Base-by-base conservation (phyloP, 148 eudicot genomes). In the Heliamphora exappendiculata region DNA sequence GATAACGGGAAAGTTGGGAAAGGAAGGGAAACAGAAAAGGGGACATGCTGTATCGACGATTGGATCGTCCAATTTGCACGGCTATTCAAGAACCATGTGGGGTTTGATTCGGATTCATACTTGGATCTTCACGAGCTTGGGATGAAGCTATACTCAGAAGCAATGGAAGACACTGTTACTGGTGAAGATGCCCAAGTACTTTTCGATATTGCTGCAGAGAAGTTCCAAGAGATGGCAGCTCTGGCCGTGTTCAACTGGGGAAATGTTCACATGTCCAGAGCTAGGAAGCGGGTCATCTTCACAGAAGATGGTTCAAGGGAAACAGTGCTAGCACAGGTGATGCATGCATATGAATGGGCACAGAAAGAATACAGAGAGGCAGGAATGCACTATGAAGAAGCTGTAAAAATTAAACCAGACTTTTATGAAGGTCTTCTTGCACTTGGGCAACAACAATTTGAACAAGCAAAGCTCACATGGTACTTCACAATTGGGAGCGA, bases 221-320 rank as follows among this genome's bases (percentile, higher is more conserved):
- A 89, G 84, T 95, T 95, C 78, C 97, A 95, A 82, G 98, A 95
- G 78, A 90, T 95, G 94, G 87, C 92, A 1, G 98, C 97, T 79
- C 86, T 95, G 78, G 94, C 97, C 44, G 74, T 92, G 87, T 95
- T 95, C 84, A 92, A 95, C 67, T 92, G 94, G 91, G 98, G 98
- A 54, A 95, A 92, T 81, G 96, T 92, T 82, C 98, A 95, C 81
- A 83, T 95, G 96, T 91, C 92, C 20, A 91, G 84, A 87, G 96
- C 97, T 63, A 86, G 92, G 81, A 94, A 90, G 81, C 79, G 86
- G 63, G 79, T 88, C 29, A 54, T 79, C 59, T n/a, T 84, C 28
- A 70, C 86, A 31, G 98, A 90, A 76, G 91, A 90, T 70, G 78
- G 75, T 82, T 86, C 88, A 0, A 75, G 58, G 11, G 94, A 91